A percentile compares a stretch with the other conserved stretches of the same genome.
These are phyloP conservation scores for Penicillium sp. DNA, from an alignment of 2,329 filamentous ascomycete species.

Conservation along the genomic window DNA sequence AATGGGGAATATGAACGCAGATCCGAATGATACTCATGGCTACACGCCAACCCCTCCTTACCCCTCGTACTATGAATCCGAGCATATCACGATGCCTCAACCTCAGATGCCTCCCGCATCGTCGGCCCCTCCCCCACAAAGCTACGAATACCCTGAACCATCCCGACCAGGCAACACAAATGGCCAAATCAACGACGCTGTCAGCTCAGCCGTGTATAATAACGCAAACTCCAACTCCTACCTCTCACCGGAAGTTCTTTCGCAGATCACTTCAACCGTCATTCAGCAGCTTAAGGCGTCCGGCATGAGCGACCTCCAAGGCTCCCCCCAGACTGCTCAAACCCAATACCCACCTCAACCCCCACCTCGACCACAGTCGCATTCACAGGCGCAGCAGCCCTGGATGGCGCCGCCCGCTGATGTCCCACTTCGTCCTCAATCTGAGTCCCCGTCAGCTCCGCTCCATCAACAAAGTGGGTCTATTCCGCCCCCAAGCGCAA, in stretches of 20 bases:
- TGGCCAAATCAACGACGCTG: conserved; percentile 57
- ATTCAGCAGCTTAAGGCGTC: conserved; percentile 59
- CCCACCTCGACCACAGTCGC: conserved; percentile 22
- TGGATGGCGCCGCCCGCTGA: conserved; percentile 19
- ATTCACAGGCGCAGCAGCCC: conserved; percentile 26
- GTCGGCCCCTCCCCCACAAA: background rate
- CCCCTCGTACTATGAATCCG: conserved; percentile 32
- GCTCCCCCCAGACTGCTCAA: conserved; percentile 27
- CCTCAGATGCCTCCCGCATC: conserved; percentile 28
- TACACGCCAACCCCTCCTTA: conserved; percentile 33
- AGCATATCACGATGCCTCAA: conserved; percentile 39
- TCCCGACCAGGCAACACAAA: conserved; percentile 10
- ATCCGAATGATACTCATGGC: conserved; percentile 24
- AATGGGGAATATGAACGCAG: conserved; percentile 24
- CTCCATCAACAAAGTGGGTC: conserved; percentile 16
- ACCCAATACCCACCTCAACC: conserved; percentile 9
- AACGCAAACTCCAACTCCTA: conserved; percentile 51
- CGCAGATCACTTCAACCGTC: conserved; percentile 60
- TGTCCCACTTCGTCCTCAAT: conserved; percentile 14
- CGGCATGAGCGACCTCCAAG: conserved; percentile 37
- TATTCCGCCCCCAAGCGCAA: conserved; percentile 16
- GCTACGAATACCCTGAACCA: conserved; percentile 1
- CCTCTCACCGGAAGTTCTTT: conserved; percentile 61
- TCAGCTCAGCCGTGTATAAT: conserved; percentile 58
- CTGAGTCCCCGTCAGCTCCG: conserved; percentile 17